These are phyloP conservation scores for Leccinum ochraceum DNA, from an alignment of 768 basidiomycete genomes.

Conservation along the genomic window DNA sequence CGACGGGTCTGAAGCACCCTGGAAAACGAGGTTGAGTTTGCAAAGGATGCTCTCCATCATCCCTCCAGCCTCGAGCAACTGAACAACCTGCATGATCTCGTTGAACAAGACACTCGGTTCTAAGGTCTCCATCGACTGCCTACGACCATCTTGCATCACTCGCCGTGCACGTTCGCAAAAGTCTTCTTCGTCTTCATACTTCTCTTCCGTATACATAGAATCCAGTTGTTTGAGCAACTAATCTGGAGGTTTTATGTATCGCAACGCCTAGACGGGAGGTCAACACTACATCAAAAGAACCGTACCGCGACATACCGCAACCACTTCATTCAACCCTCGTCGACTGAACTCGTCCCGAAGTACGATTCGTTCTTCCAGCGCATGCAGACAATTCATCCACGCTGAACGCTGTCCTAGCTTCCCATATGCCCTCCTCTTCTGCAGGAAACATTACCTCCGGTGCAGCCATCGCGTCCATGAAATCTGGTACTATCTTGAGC, in stretches of 20 bases:
- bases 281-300: not conserved
- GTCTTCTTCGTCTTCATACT: slow-evolving; percentile 88
- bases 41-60: slow-evolving; percentile 59
- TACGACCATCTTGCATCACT: slow-evolving; percentile 26
- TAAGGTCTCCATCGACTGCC: slow-evolving; percentile 30
- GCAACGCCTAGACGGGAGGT: slow-evolving; percentile 53
- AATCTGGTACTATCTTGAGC: slow-evolving; percentile 52
- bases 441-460: slow-evolving; percentile 38
- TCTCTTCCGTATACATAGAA: slow-evolving; percentile 77
- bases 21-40: slow-evolving; percentile 55
- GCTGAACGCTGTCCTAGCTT: slow-evolving; percentile 74
- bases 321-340: slow-evolving; percentile 79
- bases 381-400: slow-evolving; percentile 71
- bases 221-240: slow-evolving; percentile 74
- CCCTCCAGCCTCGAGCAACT: slow-evolving; percentile 36
- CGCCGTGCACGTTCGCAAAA: slow-evolving; percentile 61
- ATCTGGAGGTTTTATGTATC: slow-evolving; percentile 79
- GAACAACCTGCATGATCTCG: slow-evolving; percentile 60
- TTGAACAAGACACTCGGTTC: slow-evolving; percentile 59
- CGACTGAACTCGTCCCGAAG: slow-evolving; percentile 83
- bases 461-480: slow-evolving; percentile 33
- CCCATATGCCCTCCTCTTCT: slow-evolving; percentile 77
- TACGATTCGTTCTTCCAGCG: slow-evolving; percentile 74
- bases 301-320: slow-evolving; percentile 60
- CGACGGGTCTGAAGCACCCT: slow-evolving; percentile 61